Evolutionary conservation across 495 filamentous ascomycete genomes (phyloP).

Genomic region (Parmelia sp.): DNA sequence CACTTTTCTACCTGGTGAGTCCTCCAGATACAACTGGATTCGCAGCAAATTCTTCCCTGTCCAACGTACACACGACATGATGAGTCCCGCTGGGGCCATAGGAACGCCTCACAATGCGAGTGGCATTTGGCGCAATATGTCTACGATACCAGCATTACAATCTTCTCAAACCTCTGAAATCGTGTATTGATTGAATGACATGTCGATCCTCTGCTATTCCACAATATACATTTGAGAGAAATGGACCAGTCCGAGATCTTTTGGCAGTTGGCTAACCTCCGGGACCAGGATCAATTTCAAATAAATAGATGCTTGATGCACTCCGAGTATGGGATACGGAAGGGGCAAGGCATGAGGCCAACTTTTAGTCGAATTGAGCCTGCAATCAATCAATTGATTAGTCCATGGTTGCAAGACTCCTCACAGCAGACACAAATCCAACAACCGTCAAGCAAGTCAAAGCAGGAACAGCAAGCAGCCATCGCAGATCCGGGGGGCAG

Average conservation of each 20-base stretch:
- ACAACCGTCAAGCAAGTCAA: too few relatives aligned
- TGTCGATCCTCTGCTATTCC: not conserved
- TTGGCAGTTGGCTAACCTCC: not conserved
- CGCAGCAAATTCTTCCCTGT: not conserved
- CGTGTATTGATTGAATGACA: not conserved
- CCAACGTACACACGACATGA: slow-evolving; percentile 29
- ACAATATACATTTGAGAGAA: not conserved
- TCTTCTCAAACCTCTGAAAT: slow-evolving; percentile 45
- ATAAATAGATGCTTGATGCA: not conserved
- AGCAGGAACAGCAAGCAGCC: not conserved
- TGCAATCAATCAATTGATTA: not conserved
- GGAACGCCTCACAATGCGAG: slow-evolving; percentile 33
- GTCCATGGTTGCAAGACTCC: not conserved
- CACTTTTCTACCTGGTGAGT: not conserved
- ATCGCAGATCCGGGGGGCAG: not conserved
- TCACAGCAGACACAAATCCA: not conserved
- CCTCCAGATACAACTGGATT: not conserved
- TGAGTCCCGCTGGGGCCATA: slow-evolving; percentile 53
- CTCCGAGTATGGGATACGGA: not conserved
- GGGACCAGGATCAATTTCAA: not conserved
- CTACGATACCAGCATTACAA: slow-evolving; percentile 48
- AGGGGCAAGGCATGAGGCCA: not conserved
- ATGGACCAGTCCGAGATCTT: not conserved
- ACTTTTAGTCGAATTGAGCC: too few relatives aligned
- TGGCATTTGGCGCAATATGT: slow-evolving; percentile 33